Conservation (phyloP, 148 eudicot genomes). For the Suaeda aralocaspica region DNA sequence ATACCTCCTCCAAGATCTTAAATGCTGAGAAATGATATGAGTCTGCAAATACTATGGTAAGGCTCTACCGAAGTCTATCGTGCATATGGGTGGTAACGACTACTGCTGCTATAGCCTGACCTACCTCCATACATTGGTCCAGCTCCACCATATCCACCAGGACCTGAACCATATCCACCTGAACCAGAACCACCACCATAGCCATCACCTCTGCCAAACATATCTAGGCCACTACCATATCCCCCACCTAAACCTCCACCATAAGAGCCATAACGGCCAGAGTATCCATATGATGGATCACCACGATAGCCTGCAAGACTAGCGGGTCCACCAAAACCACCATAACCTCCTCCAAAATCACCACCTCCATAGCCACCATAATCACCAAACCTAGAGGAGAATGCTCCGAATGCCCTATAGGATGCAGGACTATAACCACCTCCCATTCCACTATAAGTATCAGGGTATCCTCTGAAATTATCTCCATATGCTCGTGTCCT, state of each 20-base stretch:
- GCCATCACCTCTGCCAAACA: constrained; percentile 42
- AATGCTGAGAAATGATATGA: constrained; percentile 17
- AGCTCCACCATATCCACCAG: constrained; percentile 39
- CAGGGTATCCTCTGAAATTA: constrained; percentile 33
- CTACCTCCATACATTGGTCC: constrained; percentile 60
- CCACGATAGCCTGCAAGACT: constrained; percentile 38
- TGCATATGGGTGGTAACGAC: constrained; percentile 53
- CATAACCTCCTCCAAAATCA: constrained; percentile 33
- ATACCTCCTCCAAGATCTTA: constrained; percentile 22
- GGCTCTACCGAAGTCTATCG: constrained; percentile 34
- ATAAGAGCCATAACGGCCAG: constrained; percentile 39
- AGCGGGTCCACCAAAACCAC: constrained; percentile 26
- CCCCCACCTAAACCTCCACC: constrained; percentile 40
- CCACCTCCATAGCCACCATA: constrained; percentile 38
- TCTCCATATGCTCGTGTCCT: constrained; percentile 44
- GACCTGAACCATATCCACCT: constrained; percentile 40
- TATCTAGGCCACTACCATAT: constrained; percentile 36
- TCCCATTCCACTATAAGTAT: constrained; percentile 36
- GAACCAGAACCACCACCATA: constrained; percentile 45
- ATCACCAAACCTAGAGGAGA: constrained; percentile 36
- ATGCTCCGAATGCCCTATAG: constrained; percentile 30
- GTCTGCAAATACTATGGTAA: constrained; percentile 29
- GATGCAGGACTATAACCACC: constrained; percentile 42
- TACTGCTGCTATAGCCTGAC: constrained; percentile 61
- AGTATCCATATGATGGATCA: constrained; percentile 36